Conservation (phyloP, 2,329 filamentous ascomycete genomes). For the Didymella segeticola region DNA sequence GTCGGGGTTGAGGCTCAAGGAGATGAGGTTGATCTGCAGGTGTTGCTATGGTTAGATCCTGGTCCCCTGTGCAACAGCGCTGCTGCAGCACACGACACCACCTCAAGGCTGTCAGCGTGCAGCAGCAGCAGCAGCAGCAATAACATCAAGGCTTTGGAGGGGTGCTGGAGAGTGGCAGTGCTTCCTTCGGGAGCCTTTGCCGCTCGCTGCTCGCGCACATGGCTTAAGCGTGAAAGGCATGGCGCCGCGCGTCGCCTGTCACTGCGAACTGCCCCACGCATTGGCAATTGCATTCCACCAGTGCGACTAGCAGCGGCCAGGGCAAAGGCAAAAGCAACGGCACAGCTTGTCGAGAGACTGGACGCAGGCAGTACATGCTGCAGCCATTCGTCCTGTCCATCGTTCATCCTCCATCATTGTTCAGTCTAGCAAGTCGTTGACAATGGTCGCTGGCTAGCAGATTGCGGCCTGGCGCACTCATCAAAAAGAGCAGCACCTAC, state of each 20-base stretch:
- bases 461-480: constrained; percentile 2
- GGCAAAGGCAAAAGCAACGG: not conserved
- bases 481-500: constrained; percentile 1
- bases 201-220: not conserved
- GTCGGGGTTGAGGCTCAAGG: constrained; percentile 13
- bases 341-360: not conserved
- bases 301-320: not conserved
- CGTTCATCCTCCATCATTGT: no score
- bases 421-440: not conserved
- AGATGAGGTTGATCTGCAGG: constrained; percentile 4
- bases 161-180: not conserved
- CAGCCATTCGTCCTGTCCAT: constrained; percentile 1
- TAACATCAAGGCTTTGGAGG: not conserved
- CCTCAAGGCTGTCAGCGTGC: not conserved
- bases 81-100: not conserved
- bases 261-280: not conserved
- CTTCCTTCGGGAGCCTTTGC: not conserved
- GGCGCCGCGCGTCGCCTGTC: constrained; percentile 1
- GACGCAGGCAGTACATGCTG: not conserved
- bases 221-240: not conserved
- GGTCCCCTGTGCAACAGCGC: not conserved
- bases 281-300: not conserved
- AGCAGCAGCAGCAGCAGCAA: not conserved
- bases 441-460: constrained; percentile 1
- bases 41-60: not conserved